Conservation (phyloP, 352 stramenopile species). For the Globisporangium parvum region DNA sequence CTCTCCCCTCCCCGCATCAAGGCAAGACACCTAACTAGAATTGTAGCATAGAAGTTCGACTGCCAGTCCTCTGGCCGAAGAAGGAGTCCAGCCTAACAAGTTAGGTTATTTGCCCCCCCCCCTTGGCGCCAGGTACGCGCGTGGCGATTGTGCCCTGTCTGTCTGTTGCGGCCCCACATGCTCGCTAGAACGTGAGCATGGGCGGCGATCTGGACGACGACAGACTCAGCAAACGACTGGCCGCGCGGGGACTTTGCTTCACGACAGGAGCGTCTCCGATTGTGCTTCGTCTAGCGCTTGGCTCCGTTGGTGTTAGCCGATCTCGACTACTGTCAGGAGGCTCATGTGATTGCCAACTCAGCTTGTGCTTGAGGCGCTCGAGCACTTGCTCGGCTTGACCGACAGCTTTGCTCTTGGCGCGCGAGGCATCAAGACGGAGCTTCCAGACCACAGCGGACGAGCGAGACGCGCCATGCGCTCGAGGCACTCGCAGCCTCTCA, state of each 20-base stretch:
- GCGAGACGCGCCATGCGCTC: not conserved
- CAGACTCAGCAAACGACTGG: constrained; percentile 4
- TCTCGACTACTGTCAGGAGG: not conserved
- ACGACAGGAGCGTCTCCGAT: not conserved
- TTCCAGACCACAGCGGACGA: constrained; percentile 2
- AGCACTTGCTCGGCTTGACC: constrained; percentile 4
- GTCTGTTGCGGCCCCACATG: not conserved
- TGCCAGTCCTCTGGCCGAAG: too few species aligned
- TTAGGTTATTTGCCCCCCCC: too few species aligned
- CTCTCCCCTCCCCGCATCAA: too few species aligned
- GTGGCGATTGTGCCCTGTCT: too few species aligned
- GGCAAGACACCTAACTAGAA: too few species aligned
- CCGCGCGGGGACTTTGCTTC: constrained; percentile 5
- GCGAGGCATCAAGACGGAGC: not conserved
- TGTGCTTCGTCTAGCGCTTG: not conserved
- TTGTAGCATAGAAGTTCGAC: too few species aligned
- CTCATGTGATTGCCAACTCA: not conserved
- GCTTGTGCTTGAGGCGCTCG: constrained; percentile 11
- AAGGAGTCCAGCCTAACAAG: too few species aligned
- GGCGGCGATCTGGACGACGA: constrained; percentile 3
- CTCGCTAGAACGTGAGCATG: not conserved
- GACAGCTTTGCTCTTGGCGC: not conserved
- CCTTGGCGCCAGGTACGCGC: too few species aligned
- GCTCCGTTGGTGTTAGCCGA: too few species aligned
- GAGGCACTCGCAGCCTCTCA: constrained; percentile 1